Evolutionary conservation across 805 yeast species (phyloP).

Genomic region (Clavispora asparagi): DNA sequence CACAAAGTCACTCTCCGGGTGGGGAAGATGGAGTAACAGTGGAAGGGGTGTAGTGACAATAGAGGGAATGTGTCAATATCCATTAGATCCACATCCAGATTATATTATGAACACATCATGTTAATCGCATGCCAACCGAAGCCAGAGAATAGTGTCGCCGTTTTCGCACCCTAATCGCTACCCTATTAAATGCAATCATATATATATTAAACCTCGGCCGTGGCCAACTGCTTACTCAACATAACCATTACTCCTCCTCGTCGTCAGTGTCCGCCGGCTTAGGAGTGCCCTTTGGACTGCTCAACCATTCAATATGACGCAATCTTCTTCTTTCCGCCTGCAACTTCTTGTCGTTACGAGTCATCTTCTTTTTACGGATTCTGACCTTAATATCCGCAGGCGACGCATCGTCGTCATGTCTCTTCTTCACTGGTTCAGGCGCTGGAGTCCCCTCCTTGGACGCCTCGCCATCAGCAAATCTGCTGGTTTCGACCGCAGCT

Average conservation of each 20-base stretch:
- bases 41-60: too few species aligned
- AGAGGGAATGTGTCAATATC: too few species aligned
- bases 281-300: conserved; percentile 97
- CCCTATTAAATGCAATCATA: not conserved
- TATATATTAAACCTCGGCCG: not conserved
- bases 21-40: too few species aligned
- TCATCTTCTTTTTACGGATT: conserved; percentile 91
- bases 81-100: too few species aligned
- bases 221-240: not conserved
- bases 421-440: conserved; percentile 32
- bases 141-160: too few species aligned
- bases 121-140: too few species aligned
- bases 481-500: conserved; percentile 63
- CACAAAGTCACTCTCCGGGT: too few species aligned
- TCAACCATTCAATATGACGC: conserved; percentile 91
- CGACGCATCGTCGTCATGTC: conserved; percentile 73
- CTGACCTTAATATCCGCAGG: conserved; percentile 95
- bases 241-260: conserved; percentile 49
- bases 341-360: conserved; percentile 90
- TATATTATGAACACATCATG: too few species aligned
- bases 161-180: too few species aligned
- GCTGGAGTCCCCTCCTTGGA: conserved; percentile 39
- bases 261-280: conserved; percentile 91
- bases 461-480: conserved; percentile 79
- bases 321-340: conserved; percentile 92